Conservation (phyloP, 176 grass and related monocot genomes). For the Zizania latifolia region DNA sequence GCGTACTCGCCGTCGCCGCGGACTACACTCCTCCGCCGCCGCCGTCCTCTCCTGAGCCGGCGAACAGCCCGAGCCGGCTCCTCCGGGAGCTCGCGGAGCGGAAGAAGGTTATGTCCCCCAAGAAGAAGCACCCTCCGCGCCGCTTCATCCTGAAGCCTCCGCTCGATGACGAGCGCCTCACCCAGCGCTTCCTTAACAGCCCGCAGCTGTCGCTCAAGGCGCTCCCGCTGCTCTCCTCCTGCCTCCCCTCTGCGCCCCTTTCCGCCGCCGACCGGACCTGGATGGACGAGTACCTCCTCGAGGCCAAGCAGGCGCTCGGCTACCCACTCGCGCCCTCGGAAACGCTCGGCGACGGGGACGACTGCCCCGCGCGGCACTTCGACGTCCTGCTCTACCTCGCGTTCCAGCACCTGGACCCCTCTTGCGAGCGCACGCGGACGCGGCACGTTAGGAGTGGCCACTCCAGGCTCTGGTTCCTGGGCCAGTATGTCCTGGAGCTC, state of each 20-base stretch:
- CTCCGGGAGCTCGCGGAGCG: constrained; percentile 85
- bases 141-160: constrained; percentile 94
- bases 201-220: constrained; percentile 93
- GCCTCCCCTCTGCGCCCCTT: constrained; percentile 73
- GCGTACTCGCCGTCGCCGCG: constrained; percentile 14
- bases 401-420: constrained; percentile 82
- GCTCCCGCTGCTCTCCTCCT: constrained; percentile 86
- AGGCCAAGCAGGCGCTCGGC: constrained; percentile 96
- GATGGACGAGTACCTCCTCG: constrained; percentile 96
- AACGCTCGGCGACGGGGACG: constrained; percentile 65
- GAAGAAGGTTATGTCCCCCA: constrained; percentile 70
- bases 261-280: constrained; percentile 71
- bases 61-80: constrained; percentile 82
- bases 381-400: constrained; percentile 91
- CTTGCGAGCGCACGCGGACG: constrained; percentile 61
- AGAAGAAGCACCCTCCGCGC: constrained; percentile 78
- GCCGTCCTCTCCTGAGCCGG: constrained; percentile 27
- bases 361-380: constrained; percentile 83
- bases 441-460: constrained; percentile 82
- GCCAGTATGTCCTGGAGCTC: constrained; percentile 81
- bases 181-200: constrained; percentile 88
- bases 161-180: constrained; percentile 82
- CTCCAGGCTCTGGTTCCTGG: constrained; percentile 84
- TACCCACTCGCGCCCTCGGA: constrained; percentile 87
- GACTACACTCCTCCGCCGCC: constrained; percentile 37